phyloP scores from a whole-genome alignment of 202 grass and related monocot species.

The Cymbopogon flexuosus region DNA sequence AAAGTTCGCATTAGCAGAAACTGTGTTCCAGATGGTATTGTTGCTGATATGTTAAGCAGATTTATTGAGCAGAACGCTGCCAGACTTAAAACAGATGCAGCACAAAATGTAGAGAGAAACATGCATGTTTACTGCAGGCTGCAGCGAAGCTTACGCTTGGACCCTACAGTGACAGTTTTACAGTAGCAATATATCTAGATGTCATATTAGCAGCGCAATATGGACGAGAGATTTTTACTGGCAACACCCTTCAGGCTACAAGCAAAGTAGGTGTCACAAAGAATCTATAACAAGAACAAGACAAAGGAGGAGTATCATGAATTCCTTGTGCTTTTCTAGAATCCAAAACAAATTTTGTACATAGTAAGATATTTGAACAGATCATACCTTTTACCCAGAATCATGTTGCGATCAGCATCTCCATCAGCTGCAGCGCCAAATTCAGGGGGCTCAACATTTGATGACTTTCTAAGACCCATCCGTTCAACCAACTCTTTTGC shows the following conservation, averaged over 20 bases:
- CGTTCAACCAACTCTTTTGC: slow-evolving; percentile 91
- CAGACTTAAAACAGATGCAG: too few species aligned
- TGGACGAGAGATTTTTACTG: slow-evolving; percentile 45
- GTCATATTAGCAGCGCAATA: slow-evolving; percentile 19
- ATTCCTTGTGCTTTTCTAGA: neutral
- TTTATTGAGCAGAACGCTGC: neutral
- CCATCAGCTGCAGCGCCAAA: slow-evolving; percentile 97
- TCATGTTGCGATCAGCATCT: slow-evolving; percentile 97
- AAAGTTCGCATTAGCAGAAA: neutral
- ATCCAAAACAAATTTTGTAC: neutral
- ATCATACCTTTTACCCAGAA: slow-evolving; percentile 89
- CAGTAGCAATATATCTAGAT: neutral
- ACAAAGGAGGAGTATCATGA: neutral
- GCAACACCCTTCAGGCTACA: slow-evolving; percentile 98
- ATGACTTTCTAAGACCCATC: slow-evolving; percentile 85
- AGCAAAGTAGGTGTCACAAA: slow-evolving; percentile 96
- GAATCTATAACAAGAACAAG: slow-evolving; percentile 48
- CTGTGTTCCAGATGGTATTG: neutral
- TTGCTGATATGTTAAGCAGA: neutral
- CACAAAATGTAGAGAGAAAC: too few species aligned
- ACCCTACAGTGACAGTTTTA: neutral
- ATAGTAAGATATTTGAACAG: neutral
- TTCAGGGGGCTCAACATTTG: slow-evolving; percentile 72
- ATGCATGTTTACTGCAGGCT: too few species aligned
- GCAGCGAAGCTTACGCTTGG: neutral